These are phyloP conservation scores for Celoporthe dispersa DNA, from an alignment of 2,329 filamentous ascomycete species.

Conservation along the genomic window DNA sequence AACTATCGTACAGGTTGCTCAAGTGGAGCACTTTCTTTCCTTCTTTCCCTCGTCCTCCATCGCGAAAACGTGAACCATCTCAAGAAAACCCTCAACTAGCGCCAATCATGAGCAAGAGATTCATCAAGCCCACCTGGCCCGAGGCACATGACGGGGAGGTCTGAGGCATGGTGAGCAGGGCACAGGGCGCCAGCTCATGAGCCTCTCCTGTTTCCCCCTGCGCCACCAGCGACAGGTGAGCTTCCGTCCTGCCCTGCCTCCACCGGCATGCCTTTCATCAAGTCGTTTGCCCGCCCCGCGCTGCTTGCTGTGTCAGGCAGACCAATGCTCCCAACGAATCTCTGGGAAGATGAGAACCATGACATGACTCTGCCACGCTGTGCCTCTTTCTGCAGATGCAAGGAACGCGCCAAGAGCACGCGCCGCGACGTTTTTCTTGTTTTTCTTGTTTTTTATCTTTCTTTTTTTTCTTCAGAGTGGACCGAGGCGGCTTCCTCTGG, in stretches of 20 bases:
- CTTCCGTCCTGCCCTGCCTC: conserved; percentile 13
- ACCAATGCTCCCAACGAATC: conserved; percentile 6
- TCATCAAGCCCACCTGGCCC: not conserved
- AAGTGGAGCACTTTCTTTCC: conserved; percentile 4
- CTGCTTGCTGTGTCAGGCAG: conserved; percentile 9
- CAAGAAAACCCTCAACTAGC: conserved; percentile 7
- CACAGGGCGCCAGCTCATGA: not conserved
- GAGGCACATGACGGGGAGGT: not conserved
- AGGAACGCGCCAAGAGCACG: conserved; percentile 16
- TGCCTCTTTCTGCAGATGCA: conserved; percentile 11
- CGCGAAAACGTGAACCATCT: conserved; percentile 9
- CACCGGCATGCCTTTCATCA: conserved; percentile 13
- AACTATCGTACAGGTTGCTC: conserved; percentile 17
- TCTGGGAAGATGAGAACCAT: conserved; percentile 7
- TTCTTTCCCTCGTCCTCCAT: not conserved
- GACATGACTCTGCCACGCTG: conserved; percentile 14
- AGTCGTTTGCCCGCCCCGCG: not conserved
- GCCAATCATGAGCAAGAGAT: conserved; percentile 16
- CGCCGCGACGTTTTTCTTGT: conserved; percentile 18
- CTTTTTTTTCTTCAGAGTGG: conserved; percentile 24
- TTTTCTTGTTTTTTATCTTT: conserved; percentile 23
- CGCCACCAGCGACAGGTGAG: conserved; percentile 4
- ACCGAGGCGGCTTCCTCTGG: conserved; percentile 13
- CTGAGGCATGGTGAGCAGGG: conserved; percentile 1
- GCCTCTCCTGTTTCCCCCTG: not conserved